Percentiles rank a stretch among this genome's conserved stretches.
Conservation (phyloP, 306 rosid species). For the Alnus glutinosa region DNA sequence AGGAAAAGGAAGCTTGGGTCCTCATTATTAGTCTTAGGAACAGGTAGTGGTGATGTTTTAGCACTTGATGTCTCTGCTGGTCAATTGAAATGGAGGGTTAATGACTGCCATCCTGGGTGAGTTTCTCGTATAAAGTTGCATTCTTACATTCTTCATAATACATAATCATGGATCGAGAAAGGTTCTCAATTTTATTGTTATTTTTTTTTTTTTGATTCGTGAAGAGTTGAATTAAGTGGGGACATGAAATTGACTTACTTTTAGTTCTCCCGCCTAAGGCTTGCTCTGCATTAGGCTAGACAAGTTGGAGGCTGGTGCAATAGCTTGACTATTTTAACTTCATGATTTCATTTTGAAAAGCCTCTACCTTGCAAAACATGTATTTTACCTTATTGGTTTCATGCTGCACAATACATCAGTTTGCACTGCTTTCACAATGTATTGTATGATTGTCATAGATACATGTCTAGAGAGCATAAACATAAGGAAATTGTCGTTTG, state of each 20-base stretch:
- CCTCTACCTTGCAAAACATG: neutral
- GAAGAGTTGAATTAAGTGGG: neutral
- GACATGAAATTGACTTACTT: neutral
- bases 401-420: neutral
- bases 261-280: neutral
- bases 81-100: conserved; percentile 72
- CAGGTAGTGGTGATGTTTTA: conserved; percentile 85
- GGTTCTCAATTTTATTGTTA: too few relatives aligned
- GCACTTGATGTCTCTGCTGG: conserved; percentile 85
- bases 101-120: conserved; percentile 94
- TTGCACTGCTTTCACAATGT: neutral
- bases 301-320: too few relatives aligned
- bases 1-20: conserved; percentile 72
- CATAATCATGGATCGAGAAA: neutral
- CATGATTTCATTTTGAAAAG: neutral
- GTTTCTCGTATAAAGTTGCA: conserved; percentile 1
- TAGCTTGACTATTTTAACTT: neutral
- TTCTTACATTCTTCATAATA: neutral
- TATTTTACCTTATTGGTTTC: neutral
- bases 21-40: conserved; percentile 80
- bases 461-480: neutral
- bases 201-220: too few relatives aligned
- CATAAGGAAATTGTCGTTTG: neutral
- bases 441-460: neutral
- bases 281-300: neutral